Percentiles rank a stretch among this genome's conserved stretches.
Conservation (phyloP, 768 basidiomycete genomes). For the Crassisporium funariophilum region DNA sequence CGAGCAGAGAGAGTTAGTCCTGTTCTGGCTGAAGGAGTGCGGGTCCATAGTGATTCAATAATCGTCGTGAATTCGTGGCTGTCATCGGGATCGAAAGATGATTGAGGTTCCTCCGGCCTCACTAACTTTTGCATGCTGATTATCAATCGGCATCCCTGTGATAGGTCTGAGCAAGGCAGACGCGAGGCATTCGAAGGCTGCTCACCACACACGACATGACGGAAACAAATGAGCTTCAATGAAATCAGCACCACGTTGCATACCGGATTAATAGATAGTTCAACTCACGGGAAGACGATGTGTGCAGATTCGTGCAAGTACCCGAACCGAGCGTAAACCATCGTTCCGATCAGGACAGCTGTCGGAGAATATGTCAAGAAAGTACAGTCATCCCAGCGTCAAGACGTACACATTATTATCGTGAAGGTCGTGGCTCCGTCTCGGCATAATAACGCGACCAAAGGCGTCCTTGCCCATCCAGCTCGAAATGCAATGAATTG, state of each 20-base stretch:
- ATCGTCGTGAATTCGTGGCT: constrained; percentile 14
- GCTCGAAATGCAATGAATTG: constrained; percentile 16
- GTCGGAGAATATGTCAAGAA: not conserved
- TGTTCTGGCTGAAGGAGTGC: constrained; percentile 4
- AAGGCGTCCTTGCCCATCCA: constrained; percentile 17
- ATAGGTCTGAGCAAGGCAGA: not conserved
- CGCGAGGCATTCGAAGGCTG: not conserved
- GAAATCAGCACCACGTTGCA: not conserved
- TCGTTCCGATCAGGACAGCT: constrained; percentile 14
- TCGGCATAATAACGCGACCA: constrained; percentile 15
- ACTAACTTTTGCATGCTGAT: constrained; percentile 16
- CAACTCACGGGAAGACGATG: constrained; percentile 19
- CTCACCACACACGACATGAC: constrained; percentile 14
- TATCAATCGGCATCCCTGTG: constrained; percentile 16
- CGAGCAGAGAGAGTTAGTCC: constrained; percentile 1
- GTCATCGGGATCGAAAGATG: too few species aligned
- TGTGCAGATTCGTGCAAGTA: constrained; percentile 18
- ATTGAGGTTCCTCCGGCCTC: too few species aligned
- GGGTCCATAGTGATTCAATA: constrained; percentile 10
- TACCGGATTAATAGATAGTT: not conserved
- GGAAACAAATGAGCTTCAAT: constrained; percentile 7
- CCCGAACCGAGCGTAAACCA: constrained; percentile 16
- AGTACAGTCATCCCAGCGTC: not conserved
- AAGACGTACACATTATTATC: constrained; percentile 9
- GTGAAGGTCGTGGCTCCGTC: constrained; percentile 13